Conservation (phyloP, 1,284 basidiomycete genomes). For the Marasmius fiardii region DNA sequence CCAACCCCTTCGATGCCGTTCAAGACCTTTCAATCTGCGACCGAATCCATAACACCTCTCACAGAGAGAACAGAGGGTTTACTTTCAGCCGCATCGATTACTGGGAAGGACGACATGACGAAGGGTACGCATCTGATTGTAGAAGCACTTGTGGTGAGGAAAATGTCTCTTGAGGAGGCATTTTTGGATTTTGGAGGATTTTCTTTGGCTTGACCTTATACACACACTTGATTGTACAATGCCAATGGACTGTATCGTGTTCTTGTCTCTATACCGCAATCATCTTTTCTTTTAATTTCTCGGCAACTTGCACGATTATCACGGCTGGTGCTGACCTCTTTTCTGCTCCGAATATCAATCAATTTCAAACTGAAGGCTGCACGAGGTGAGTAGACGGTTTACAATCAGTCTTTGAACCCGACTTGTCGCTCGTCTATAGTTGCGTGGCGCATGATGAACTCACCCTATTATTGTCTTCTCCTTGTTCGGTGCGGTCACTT, state of each 20-base stretch:
- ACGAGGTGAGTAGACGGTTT: no score
- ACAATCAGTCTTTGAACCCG: no score
- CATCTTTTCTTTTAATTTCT: background rate
- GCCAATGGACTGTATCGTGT: background rate
- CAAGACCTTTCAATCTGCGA: conserved; percentile 2
- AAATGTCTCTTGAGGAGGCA: conserved; percentile 67
- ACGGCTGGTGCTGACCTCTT: no score
- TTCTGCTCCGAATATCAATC: no score
- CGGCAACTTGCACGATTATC: background rate
- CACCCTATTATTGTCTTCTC: no score
- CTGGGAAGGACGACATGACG: conserved; percentile 12
- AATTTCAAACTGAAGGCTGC: no score
- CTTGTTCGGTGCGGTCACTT: no score
- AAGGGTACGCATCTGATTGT: conserved; percentile 59
- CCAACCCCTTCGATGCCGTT: conserved; percentile 21
- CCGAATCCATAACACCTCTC: background rate
- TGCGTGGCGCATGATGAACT: no score
- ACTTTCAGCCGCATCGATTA: background rate
- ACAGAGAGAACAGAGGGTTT: background rate
- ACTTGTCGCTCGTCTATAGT: no score
- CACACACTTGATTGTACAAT: background rate
- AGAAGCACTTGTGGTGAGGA: conserved; percentile 74
- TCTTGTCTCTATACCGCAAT: background rate
- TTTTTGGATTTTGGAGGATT: conserved; percentile 74
- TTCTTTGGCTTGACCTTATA: conserved; percentile 34